Evolutionary conservation across 768 basidiomycete genomes (phyloP), one percentile per base, ranked within the genome.

Genomic region (Lentinus brumalis): DNA sequence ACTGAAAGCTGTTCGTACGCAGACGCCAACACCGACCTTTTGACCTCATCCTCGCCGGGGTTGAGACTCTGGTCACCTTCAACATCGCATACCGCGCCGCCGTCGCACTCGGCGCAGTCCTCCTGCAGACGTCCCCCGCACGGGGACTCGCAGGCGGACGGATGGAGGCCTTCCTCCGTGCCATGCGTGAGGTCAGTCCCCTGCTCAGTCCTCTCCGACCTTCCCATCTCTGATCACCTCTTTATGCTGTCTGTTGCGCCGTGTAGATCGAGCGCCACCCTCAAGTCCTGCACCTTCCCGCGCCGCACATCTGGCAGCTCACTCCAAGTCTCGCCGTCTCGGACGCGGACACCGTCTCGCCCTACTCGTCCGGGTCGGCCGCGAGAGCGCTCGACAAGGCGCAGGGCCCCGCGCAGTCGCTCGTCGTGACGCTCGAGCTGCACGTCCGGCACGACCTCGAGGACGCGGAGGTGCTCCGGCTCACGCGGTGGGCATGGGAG

Each of bases 301-400:
- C 91, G 11, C 93, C 92, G 1, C 92, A 94, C 63, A 86, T 96
- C 56, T 96, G 92, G 92, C 92, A 95, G 68, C 83, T 96, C 45
- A 81, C 85, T 35, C 72, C 70, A 50, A 72, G 56, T 51, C 65
- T 67, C 60, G 59, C 64, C 52, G 63, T 59, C n/a, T 54, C 69
- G 11, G 53, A 69, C 39, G 55, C 53, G 26, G 60, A 68, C 41
- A 45, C 52, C 44, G 50, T 57, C 12, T 70, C 67, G 15, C 63
- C 63, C 26, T 58, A 62, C 39, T 53, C 61, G 15, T 54, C 44
- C 41, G 41, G 15, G n/a, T 44, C 61, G 16, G 4, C 55, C 2
- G 31, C 57, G 40, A 42, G 38, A 26, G 56, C 51, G 46, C 30
- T 41, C 12, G 66, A 63, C 9, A 66, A 56, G 45, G 64, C 56